phyloP scores from a whole-genome alignment of 2,329 filamentous ascomycete genomes.

The Trichoderma semiorbis region DNA sequence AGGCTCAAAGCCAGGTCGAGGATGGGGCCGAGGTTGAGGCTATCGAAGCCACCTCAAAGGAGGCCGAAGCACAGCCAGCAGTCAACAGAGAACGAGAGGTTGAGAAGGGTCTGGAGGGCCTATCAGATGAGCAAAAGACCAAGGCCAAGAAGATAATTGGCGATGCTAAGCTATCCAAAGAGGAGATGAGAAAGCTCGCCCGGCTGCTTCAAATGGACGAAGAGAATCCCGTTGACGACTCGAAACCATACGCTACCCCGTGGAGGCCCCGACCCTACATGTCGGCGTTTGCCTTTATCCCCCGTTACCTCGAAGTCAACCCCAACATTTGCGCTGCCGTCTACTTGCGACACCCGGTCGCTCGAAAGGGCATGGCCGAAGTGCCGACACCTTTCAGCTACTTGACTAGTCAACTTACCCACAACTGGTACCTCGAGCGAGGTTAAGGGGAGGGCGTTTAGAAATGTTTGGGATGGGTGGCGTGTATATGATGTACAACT shows the following conservation, averaged over 20 bases:
- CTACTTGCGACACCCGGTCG: constrained; percentile 91
- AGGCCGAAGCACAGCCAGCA: constrained; percentile 15
- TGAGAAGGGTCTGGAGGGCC: constrained; percentile 35
- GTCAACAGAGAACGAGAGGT: constrained; percentile 32
- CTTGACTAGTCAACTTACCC: constrained; percentile 73
- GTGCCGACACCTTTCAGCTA: constrained; percentile 78
- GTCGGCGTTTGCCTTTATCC: constrained; percentile 90
- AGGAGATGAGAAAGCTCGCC: constrained; percentile 53
- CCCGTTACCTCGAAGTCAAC: constrained; percentile 94
- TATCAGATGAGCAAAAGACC: constrained; percentile 31
- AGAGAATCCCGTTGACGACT: constrained; percentile 71
- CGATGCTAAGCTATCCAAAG: constrained; percentile 36
- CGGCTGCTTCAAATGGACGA: constrained; percentile 58
- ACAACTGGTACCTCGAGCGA: constrained; percentile 89
- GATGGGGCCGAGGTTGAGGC: constrained; percentile 19
- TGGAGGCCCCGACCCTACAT: constrained; percentile 87
- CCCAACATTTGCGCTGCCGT: constrained; percentile 95
- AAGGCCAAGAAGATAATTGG: constrained; percentile 35
- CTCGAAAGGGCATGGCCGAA: constrained; percentile 73
- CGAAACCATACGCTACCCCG: constrained; percentile 85
- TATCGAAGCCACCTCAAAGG: not conserved
- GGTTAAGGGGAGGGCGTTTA: constrained; percentile 47
- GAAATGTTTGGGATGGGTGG: not conserved
- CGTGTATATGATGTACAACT: not conserved
- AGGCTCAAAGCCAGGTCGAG: constrained; percentile 20